These are phyloP conservation scores for Drechslera avenae DNA, from an alignment of 2,329 filamentous ascomycete genomes.

Conservation along the genomic window DNA sequence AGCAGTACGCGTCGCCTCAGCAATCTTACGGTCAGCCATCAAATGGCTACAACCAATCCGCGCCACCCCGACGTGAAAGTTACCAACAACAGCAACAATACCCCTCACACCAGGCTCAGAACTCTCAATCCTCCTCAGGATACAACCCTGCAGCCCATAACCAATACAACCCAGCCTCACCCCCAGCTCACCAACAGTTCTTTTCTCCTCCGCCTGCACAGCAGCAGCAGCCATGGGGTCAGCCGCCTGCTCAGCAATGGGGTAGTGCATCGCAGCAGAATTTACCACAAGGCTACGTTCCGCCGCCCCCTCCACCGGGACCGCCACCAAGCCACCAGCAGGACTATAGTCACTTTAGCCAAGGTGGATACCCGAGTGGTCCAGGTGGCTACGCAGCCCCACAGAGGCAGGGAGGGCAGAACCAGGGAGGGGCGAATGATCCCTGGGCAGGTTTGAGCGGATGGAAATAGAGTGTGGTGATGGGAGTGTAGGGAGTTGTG, in stretches of 20 bases:
- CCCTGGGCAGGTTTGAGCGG: constrained; percentile 73
- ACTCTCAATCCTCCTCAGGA: constrained; percentile 31
- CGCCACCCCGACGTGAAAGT: constrained; percentile 42
- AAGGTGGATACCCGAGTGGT: constrained; percentile 59
- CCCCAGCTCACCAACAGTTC: constrained; percentile 64
- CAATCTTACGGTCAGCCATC: constrained; percentile 31
- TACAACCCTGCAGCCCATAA: constrained; percentile 54
- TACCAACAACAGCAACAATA: constrained; percentile 35
- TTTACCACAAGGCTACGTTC: constrained; percentile 68
- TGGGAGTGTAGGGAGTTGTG: neutral
- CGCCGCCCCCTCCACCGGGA: constrained; percentile 69
- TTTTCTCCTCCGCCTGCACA: constrained; percentile 54
- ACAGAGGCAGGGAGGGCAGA: constrained; percentile 39
- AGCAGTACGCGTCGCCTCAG: constrained; percentile 43
- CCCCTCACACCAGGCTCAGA: constrained; percentile 21
- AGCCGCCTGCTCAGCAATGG: constrained; percentile 56
- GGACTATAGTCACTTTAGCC: constrained; percentile 59
- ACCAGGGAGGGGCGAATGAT: constrained; percentile 49
- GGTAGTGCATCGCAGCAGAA: constrained; percentile 58
- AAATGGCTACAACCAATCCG: constrained; percentile 36
- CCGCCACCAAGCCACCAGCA: constrained; percentile 62
- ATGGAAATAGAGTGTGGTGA: constrained; percentile 60
- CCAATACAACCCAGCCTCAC: constrained; percentile 53
- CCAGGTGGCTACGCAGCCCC: constrained; percentile 47
- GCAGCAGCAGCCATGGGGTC: constrained; percentile 60